A percentile compares a stretch with the other conserved stretches of the same genome.
Conservation (phyloP, 169 alveolate species). For the Plasmodium fragile region DNA sequence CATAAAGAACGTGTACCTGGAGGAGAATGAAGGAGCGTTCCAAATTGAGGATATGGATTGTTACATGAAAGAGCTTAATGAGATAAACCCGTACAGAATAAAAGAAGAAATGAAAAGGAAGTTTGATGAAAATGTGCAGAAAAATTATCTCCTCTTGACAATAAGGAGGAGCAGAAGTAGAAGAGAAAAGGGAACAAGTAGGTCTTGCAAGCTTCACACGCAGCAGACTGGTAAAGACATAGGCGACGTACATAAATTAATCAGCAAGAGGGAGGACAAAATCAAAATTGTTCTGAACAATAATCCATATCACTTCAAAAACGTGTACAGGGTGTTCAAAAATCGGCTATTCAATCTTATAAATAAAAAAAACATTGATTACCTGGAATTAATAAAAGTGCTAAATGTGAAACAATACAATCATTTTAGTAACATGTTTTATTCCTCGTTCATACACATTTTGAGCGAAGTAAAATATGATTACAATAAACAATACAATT, state of each 20-base stretch:
- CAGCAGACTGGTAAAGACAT: background rate
- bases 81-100: conserved; percentile 38
- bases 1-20: conserved; percentile 16
- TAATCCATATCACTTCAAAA: conserved; percentile 42
- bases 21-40: conserved; percentile 15
- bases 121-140: background rate
- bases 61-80: conserved; percentile 32
- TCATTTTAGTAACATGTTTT: conserved; percentile 64
- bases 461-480: conserved; percentile 70
- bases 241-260: background rate
- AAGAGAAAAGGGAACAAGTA: background rate
- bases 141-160: conserved; percentile 6
- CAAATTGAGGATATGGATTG: conserved; percentile 16
- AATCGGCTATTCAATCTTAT: conserved; percentile 9
- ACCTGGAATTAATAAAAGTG: conserved; percentile 30
- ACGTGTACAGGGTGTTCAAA: conserved; percentile 16
- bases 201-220: background rate
- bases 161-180: conserved; percentile 1
- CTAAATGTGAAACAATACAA: conserved; percentile 25
- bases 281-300: conserved; percentile 27
- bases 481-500: conserved; percentile 46
- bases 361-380: conserved; percentile 42
- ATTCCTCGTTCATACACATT: conserved; percentile 24
- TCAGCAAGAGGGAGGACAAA: background rate
- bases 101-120: conserved; percentile 11